Percentiles rank a stretch among this genome's conserved stretches.
phyloP scores from a whole-genome alignment of 192 early-diverging fungal species.

The Cetraspora pellucida region DNA sequence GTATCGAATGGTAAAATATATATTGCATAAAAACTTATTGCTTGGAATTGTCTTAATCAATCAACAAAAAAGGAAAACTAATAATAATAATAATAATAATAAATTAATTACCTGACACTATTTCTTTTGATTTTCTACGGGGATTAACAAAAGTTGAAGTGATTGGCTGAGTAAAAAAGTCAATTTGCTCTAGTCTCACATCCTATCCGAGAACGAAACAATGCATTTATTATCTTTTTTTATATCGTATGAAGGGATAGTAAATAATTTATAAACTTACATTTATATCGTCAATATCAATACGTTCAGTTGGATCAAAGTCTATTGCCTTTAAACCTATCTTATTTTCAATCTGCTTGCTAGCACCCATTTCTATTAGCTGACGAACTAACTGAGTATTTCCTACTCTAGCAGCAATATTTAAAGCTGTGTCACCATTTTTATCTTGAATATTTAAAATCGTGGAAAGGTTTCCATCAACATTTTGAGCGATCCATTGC shows the following conservation, averaged over 20 bases:
- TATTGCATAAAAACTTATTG: not conserved
- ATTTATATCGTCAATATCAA: not conserved
- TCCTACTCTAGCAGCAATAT: slow-evolving; percentile 81
- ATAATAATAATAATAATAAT: not conserved
- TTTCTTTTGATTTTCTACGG: slow-evolving; percentile 44
- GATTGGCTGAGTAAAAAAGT: slow-evolving; percentile 27
- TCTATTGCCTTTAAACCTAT: slow-evolving; percentile 79
- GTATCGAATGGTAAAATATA: not conserved
- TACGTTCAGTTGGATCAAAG: slow-evolving; percentile 41
- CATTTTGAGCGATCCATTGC: slow-evolving; percentile 60
- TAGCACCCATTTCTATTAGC: slow-evolving; percentile 80
- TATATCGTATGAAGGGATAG: not conserved
- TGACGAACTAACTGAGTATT: slow-evolving; percentile 68
- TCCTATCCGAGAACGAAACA: not conserved
- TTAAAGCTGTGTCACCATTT: slow-evolving; percentile 86
- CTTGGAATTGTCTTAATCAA: no score
- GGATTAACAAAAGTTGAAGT: slow-evolving; percentile 24
- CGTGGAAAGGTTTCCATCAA: slow-evolving; percentile 45
- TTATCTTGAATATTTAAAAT: slow-evolving; percentile 68
- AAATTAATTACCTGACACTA: slow-evolving; percentile 39
- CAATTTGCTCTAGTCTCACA: not conserved
- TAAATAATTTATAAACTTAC: not conserved
- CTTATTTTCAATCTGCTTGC: slow-evolving; percentile 67
- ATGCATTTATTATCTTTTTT: not conserved
- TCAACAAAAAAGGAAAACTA: not conserved